Evolutionary conservation across 1,284 basidiomycete species (phyloP), one percentile per base, ranked within the genome.

Genomic region (Sporisorium graminicola): DNA sequence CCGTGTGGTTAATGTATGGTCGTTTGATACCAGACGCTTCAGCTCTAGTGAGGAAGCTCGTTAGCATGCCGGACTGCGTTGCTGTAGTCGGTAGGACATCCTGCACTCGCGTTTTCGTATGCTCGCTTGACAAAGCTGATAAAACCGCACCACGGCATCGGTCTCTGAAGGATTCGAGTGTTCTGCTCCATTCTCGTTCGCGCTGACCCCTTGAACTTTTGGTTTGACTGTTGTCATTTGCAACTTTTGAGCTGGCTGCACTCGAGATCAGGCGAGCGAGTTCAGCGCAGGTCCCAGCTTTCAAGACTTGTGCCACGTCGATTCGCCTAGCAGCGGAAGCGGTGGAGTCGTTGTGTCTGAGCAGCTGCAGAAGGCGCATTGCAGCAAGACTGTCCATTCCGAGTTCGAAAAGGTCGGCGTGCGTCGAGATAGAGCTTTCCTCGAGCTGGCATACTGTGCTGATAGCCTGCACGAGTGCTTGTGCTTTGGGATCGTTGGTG

Each of bases 21-120:
- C 35, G 43, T 18, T n/a, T 40, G 22, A 3, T 8, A 26, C 47
- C 27, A 43, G 43, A 24, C 33, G 61, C 26, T 8, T 18, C 24
- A 27, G 37, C 27, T 26, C 61, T 29, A 31, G 37, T 40, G 42
- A 69, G 51, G 20, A 69, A 69, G 51, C 55, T 63, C 9, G 66
- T 61, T 10, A 69, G 50, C 49, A 69, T 69, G 26, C 66, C 66
- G 31, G 66, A 62, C 22, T 69, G 66, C n/a, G 66, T 69, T 18
- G 66, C 59, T 42, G 66, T 69, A 3, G 59, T 60, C 5, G 66
- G 66, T 9, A 58, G 31, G 9, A 64, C 24, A 5, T 10, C 22
- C 18, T 49, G 31, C 31, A 58, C 33, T 27, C 44, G 56, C 5
- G 4, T 16, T 14, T 8, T 3, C n/a, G 22, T 3, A 9, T 49